phyloP scores from a whole-genome alignment of 805 yeast species.

The Saccharomycopsis fermentans region DNA sequence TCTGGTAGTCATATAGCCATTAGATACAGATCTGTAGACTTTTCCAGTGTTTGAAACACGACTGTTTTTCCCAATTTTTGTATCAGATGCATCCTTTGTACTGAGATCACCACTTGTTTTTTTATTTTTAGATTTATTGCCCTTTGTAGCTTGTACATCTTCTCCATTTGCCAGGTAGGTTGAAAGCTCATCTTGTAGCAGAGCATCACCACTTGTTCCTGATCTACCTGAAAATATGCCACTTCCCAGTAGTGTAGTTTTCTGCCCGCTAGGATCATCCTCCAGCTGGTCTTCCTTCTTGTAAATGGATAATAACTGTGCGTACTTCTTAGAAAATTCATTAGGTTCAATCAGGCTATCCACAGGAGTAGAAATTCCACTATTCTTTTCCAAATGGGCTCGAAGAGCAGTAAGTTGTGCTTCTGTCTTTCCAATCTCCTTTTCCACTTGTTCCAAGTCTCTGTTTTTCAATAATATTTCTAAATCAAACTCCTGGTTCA shows the following conservation, averaged over 20 bases:
- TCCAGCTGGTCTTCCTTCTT: not conserved
- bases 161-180: no score
- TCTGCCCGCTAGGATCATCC: not conserved
- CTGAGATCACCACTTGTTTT: not conserved
- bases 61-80: not conserved
- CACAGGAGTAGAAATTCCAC: not conserved
- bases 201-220: no score
- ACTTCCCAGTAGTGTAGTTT: not conserved
- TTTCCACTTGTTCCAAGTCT: slow-evolving; percentile 40
- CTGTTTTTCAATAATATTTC: slow-evolving; percentile 52
- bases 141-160: no score
- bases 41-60: not conserved
- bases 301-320: slow-evolving; percentile 21
- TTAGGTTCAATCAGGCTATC: slow-evolving; percentile 29
- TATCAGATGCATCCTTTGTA: not conserved
- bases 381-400: slow-evolving; percentile 20
- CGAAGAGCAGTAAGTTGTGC: slow-evolving; percentile 45
- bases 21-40: slow-evolving; percentile 14
- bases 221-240: no score
- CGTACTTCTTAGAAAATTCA: slow-evolving; percentile 36
- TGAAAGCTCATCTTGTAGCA: no score
- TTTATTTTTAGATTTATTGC: not conserved
- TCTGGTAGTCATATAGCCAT: slow-evolving; percentile 34
- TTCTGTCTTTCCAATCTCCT: slow-evolving; percentile 48
- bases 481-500: slow-evolving; percentile 29